Conservation (phyloP, 257 asterid species). For the Gentiana macrophylla region DNA sequence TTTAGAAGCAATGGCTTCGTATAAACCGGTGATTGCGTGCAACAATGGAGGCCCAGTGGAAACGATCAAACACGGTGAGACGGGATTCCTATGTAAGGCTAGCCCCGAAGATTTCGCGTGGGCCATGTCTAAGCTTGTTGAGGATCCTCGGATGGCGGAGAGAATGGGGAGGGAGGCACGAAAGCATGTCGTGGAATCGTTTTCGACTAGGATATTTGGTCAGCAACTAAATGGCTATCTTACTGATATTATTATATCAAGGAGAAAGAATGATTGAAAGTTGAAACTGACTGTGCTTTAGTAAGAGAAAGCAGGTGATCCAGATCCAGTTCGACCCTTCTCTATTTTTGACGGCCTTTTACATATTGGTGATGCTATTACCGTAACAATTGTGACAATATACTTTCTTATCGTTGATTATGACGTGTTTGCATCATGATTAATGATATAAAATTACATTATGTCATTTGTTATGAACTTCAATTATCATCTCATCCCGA, state of each 20-base stretch:
- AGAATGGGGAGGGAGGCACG: slow-evolving; percentile 71
- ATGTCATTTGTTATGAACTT: no score
- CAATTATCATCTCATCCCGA: no score
- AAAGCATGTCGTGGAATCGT: slow-evolving; percentile 47
- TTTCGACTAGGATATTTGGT: slow-evolving; percentile 78
- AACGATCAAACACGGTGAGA: slow-evolving; percentile 53
- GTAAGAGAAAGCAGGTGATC: no score
- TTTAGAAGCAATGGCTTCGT: slow-evolving; percentile 92
- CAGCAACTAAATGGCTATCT: slow-evolving; percentile 51
- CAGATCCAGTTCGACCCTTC: no score
- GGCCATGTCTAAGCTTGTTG: slow-evolving; percentile 66
- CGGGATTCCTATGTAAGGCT: slow-evolving; percentile 84
- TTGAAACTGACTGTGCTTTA: no score
- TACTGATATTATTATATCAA: slow-evolving; percentile 29
- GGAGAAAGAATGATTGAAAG: slow-evolving; percentile 50
- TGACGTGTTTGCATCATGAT: no score
- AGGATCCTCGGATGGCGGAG: slow-evolving; percentile 50
- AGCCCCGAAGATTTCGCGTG: slow-evolving; percentile 52
- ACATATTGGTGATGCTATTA: no score
- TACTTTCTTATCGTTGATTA: no score
- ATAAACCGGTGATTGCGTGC: slow-evolving; percentile 90
- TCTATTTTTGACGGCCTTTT: no score
- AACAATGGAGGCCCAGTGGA: slow-evolving; percentile 95
- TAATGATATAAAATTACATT: no score
- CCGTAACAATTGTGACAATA: no score